Conservation (phyloP, 306 rosid genomes). For the Medicago ruthenica region DNA sequence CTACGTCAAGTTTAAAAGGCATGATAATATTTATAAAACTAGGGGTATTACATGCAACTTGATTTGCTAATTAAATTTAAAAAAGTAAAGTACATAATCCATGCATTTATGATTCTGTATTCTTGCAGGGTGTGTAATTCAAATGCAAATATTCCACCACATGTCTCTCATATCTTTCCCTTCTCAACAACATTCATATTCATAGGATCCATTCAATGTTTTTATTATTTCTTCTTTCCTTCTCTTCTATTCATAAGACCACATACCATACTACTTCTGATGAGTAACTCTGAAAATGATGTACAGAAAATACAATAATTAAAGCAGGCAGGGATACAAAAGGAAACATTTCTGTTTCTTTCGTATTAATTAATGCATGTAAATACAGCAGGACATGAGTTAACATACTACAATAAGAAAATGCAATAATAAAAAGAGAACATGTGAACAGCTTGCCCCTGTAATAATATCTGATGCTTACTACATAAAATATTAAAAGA, state of each 20-base stretch:
- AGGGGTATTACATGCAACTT: constrained; percentile 16
- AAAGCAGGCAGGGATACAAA: constrained; percentile 3
- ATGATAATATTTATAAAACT: constrained; percentile 17
- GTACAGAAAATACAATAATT: not conserved
- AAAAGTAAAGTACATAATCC: constrained; percentile 8
- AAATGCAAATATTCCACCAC: not conserved
- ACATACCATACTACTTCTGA: not conserved
- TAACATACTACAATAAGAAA: constrained; percentile 1
- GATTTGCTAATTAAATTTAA: constrained; percentile 5
- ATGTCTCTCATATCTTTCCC: constrained; percentile 2
- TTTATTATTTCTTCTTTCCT: not conserved
- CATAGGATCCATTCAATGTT: constrained; percentile 27
- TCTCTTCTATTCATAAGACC: constrained; percentile 8
- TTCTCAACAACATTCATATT: constrained; percentile 11
- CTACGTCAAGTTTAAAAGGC: constrained; percentile 6
- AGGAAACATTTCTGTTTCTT: constrained; percentile 18
- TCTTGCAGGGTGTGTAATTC: not conserved
- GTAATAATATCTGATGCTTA: constrained; percentile 19
- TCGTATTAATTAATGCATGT: constrained; percentile 10
- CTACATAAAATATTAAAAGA: not conserved
- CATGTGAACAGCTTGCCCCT: constrained; percentile 32
- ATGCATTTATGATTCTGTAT: constrained; percentile 7
- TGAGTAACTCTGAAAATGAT: constrained; percentile 10
- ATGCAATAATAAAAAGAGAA: constrained; percentile 26
- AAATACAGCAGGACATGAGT: constrained; percentile 9